These are phyloP conservation scores for Pueraria montana DNA, from an alignment of 306 rosid genomes.

Conservation along the genomic window DNA sequence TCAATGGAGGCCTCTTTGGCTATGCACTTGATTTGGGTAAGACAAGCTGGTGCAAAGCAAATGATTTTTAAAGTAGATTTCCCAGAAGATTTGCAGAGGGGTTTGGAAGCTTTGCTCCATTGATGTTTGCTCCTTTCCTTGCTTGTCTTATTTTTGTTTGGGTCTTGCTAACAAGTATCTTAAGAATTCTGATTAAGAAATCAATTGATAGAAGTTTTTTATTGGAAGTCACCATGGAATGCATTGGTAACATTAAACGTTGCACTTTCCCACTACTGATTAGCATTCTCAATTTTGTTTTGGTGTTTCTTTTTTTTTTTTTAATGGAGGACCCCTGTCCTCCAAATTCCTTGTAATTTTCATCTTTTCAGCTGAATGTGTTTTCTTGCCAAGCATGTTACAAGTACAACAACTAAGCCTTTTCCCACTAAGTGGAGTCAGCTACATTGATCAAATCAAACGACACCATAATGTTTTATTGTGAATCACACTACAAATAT, in stretches of 20 bases:
- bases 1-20: background rate
- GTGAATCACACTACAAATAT: background rate
- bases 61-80: conserved; percentile 5
- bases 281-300: background rate
- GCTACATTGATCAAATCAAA: conserved; percentile 11
- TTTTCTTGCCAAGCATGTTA: conserved; percentile 5
- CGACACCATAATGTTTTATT: background rate
- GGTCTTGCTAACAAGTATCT: background rate
- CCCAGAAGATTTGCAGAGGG: conserved; percentile 4
- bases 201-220: background rate
- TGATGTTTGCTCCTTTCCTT: background rate
- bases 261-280: background rate
- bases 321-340: conserved; percentile 1
- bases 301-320: background rate
- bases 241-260: background rate
- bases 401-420: conserved; percentile 1
- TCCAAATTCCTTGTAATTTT: background rate
- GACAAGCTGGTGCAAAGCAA: background rate
- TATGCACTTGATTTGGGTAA: background rate
- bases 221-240: background rate
- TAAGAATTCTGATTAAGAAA: background rate
- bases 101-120: background rate
- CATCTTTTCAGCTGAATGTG: background rate
- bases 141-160: background rate
- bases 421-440: background rate